A percentile compares a stretch with the other conserved stretches of the same genome.
These are phyloP conservation scores for Trichosanthes truncata DNA, from an alignment of 306 rosid species.

Conservation along the genomic window DNA sequence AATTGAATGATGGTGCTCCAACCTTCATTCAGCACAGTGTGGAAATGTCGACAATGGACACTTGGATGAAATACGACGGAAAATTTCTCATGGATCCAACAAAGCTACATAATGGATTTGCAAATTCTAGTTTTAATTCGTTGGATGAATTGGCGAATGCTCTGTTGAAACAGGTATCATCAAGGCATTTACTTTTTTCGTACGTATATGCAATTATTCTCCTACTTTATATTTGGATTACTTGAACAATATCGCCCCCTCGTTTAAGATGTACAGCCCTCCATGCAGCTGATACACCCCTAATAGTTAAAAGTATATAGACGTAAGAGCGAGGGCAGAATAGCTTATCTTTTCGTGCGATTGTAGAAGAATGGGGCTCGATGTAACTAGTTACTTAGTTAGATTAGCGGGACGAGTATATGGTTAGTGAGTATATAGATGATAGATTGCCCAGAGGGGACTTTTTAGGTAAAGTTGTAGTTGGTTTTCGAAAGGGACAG, in stretches of 20 bases:
- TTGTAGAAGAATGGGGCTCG: neutral
- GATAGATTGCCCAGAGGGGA: neutral
- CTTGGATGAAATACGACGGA: constrained; percentile 23
- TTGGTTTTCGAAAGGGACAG: neutral
- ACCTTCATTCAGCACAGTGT: constrained; percentile 17
- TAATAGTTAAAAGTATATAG: neutral
- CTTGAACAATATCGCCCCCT: neutral
- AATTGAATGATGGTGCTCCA: constrained; percentile 21
- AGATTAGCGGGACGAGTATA: neutral
- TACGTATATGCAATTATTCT: neutral
- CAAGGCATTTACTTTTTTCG: neutral
- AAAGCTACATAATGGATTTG: constrained; percentile 28
- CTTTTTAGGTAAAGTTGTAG: neutral
- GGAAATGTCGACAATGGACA: constrained; percentile 21
- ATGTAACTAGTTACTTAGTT: neutral
- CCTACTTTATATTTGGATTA: neutral
- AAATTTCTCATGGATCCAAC: constrained; percentile 23
- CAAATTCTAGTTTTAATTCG: constrained; percentile 21
- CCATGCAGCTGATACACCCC: neutral
- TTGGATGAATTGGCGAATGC: constrained; percentile 41
- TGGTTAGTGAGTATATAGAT: neutral
- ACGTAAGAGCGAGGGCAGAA: neutral
- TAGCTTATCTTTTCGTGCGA: neutral
- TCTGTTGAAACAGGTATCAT: constrained; percentile 39
- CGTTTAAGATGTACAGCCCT: neutral